phyloP scores from a whole-genome alignment of 2,329 filamentous ascomycete species.

The Cladosporium phlei region DNA sequence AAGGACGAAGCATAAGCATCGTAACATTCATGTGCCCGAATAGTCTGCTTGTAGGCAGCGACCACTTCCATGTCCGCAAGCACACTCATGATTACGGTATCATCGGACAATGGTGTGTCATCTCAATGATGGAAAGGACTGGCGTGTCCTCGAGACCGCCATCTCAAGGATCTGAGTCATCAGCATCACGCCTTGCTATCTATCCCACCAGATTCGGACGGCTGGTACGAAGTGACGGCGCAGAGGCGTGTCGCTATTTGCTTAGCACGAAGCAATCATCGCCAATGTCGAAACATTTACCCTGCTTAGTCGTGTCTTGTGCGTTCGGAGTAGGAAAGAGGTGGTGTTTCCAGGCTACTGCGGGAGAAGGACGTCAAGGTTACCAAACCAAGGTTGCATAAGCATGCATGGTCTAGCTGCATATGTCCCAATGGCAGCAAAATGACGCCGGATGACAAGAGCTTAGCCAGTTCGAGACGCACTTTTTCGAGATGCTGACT shows the following conservation, averaged over 20 bases:
- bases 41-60: not conserved
- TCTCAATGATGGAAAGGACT: slow-evolving; percentile 4
- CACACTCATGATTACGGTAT: slow-evolving; percentile 5
- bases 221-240: not conserved
- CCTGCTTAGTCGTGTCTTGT: slow-evolving; percentile 1
- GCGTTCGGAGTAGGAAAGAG: slow-evolving; percentile 6
- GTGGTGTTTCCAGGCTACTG: slow-evolving; percentile 4
- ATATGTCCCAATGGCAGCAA: slow-evolving; percentile 7
- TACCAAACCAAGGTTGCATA: not conserved
- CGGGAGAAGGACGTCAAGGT: not conserved
- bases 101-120: slow-evolving; percentile 1
- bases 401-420: slow-evolving; percentile 6
- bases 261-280: not conserved
- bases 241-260: not conserved
- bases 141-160: slow-evolving; percentile 1
- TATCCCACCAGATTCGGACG: not conserved
- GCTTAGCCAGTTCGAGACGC: slow-evolving; percentile 2
- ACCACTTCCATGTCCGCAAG: not conserved
- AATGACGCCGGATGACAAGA: not conserved
- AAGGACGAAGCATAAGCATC: not conserved
- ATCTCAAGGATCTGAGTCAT: slow-evolving; percentile 10
- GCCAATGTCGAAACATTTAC: not conserved
- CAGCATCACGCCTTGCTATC: slow-evolving; percentile 10
- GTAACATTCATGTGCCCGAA: slow-evolving; percentile 4
- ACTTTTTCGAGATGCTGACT: not conserved